Evolutionary conservation across 768 basidiomycete species (phyloP), one percentile per base, ranked within the genome.

Genomic region (Calocera viscosa): DNA sequence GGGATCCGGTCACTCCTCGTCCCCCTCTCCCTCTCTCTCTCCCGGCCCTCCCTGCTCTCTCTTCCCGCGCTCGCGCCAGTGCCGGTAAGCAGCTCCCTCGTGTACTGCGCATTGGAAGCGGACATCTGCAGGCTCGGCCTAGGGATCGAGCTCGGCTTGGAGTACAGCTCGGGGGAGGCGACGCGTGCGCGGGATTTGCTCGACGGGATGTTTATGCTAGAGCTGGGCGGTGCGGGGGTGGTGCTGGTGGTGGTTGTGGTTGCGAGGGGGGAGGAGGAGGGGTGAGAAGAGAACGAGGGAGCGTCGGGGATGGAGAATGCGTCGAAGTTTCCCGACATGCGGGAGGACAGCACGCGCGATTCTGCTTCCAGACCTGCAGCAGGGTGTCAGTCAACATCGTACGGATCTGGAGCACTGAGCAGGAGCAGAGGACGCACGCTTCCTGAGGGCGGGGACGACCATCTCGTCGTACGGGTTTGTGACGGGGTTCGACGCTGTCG

Each of bases 371-470:
- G 83, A 66, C 91, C 91, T 93, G 72, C 16, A 11, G n/a, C n/a
- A n/a, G n/a, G 35, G 7, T 14, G 35, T 14, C 35, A 14, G 35
- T 38, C 35, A 38, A 14, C 35, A 38, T 38, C n/a, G n/a, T n/a
- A n/a, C n/a, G n/a, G n/a, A n/a, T n/a, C n/a, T n/a, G n/a, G n/a
- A n/a, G n/a, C n/a, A n/a, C n/a, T n/a, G n/a, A n/a, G n/a, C n/a
- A n/a, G n/a, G n/a, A n/a, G n/a, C n/a, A n/a, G n/a, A n/a, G 30
- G 53, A 79, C 83, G 72, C 78, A 91, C 89, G 82, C 80, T 90
- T 89, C 71, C 90, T 82, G 39, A 91, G 80, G 41, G 87, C 81
- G 66, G 90, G 90, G 33, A 91, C 90, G 66, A 91, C 89, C 38
- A 83, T 83, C 73, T 90, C 89, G 75, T 90, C 90, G 89, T 89